These are phyloP conservation scores for Pichia sporocuriosa DNA, from an alignment of 805 yeast species.

Conservation along the genomic window DNA sequence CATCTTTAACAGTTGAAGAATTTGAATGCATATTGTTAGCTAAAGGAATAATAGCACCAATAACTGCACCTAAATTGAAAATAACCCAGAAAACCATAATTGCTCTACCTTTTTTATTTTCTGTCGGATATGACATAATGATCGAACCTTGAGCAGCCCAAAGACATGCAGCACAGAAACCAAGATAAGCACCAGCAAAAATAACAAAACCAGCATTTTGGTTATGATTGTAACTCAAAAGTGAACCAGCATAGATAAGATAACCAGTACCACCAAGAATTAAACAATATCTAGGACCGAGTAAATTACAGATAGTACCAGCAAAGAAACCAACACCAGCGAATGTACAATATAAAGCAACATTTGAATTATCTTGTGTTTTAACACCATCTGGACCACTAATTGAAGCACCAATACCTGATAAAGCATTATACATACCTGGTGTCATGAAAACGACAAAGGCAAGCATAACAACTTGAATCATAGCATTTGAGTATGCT, in stretches of 20 bases:
- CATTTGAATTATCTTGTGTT: slow-evolving; percentile 36
- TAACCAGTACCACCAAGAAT: slow-evolving; percentile 51
- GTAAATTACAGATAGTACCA: slow-evolving; percentile 45
- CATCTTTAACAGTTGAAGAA: slow-evolving; percentile 33
- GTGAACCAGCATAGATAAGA: slow-evolving; percentile 45
- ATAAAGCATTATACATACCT: slow-evolving; percentile 45
- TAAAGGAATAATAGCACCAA: slow-evolving; percentile 53
- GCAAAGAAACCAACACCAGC: slow-evolving; percentile 53
- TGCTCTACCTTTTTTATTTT: slow-evolving; percentile 44
- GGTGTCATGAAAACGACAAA: slow-evolving; percentile 44
- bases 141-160: slow-evolving; percentile 59
- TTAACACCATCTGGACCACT: slow-evolving; percentile 18
- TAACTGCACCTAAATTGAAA: slow-evolving; percentile 56
- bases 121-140: slow-evolving; percentile 52
- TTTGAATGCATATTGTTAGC: slow-evolving; percentile 40
- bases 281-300: slow-evolving; percentile 41
- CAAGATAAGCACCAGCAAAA: slow-evolving; percentile 46
- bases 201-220: slow-evolving; percentile 45
- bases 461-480: slow-evolving; percentile 40
- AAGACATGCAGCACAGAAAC: slow-evolving; percentile 46
- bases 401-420: slow-evolving; percentile 40
- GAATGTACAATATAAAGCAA: slow-evolving; percentile 48
- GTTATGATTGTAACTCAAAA: slow-evolving; percentile 41
- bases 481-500: slow-evolving; percentile 34
- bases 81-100: slow-evolving; percentile 54